Conservation (phyloP, 495 filamentous ascomycete species). For the Neurospora sublineolata region DNA sequence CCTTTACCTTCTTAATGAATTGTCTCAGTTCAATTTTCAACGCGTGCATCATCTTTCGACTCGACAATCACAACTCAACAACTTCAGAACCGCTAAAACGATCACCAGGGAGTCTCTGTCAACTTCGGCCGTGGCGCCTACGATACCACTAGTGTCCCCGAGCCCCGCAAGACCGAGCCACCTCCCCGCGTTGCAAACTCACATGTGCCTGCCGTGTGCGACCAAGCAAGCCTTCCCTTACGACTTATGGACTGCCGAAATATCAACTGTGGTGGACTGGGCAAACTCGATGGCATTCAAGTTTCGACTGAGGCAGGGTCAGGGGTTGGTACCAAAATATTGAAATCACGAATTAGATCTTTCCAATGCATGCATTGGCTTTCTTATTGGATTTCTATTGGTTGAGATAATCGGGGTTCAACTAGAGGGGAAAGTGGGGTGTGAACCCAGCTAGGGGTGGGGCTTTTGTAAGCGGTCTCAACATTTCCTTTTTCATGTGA, state of each 20-base stretch:
- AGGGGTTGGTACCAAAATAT: not conserved
- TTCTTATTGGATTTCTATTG: not conserved
- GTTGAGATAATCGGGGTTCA: not conserved
- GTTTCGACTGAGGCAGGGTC: not conserved
- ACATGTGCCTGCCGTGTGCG: not conserved
- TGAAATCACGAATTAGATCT: not conserved
- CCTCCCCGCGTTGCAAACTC: not conserved
- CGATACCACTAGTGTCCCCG: conserved; percentile 43
- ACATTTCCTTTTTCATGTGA: not conserved
- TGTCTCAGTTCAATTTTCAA: no score
- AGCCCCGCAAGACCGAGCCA: conserved; percentile 23
- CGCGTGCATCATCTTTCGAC: no score
- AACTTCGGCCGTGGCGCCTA: conserved; percentile 48
- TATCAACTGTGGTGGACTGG: not conserved
- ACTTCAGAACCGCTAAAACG: conserved; percentile 23
- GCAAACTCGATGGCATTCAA: not conserved
- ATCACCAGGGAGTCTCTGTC: conserved; percentile 29
- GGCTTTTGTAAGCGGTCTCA: not conserved
- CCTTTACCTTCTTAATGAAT: no score
- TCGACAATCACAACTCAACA: no score
- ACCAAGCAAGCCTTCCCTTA: not conserved
- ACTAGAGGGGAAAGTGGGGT: not conserved
- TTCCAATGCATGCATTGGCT: not conserved
- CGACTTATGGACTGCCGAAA: not conserved
- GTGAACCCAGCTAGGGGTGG: not conserved